A percentile compares a stretch with the other conserved stretches of the same genome.
These are phyloP conservation scores for Fraxinus sp. DNA, from an alignment of 305 asterid species.

Conservation along the genomic window DNA sequence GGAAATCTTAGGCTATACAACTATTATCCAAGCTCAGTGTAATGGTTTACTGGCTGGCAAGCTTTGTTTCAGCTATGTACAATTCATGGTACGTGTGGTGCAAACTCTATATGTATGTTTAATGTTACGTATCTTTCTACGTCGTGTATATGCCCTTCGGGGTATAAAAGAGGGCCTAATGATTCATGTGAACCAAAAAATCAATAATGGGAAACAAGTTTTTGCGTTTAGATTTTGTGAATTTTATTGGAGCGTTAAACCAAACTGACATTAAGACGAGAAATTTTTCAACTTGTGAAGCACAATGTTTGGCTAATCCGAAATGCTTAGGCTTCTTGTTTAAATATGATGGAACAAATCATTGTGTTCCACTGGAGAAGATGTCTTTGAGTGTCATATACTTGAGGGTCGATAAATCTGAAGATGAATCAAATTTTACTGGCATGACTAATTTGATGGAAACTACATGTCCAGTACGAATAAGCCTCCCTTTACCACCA, in stretches of 20 bases:
- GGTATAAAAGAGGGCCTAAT: conserved; percentile 33
- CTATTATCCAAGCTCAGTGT: conserved; percentile 35
- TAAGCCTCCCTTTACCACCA: conserved; percentile 72
- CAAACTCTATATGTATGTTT: conserved; percentile 57
- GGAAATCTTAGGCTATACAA: conserved; percentile 71
- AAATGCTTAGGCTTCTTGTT: conserved; percentile 65
- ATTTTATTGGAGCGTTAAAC: conserved; percentile 36
- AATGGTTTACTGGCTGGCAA: conserved; percentile 65
- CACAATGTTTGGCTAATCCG: conserved; percentile 31
- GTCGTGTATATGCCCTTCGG: conserved; percentile 76
- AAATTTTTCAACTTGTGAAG: conserved; percentile 48
- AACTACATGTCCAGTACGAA: conserved; percentile 60
- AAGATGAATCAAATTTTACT: conserved; percentile 41
- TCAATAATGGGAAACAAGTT: conserved; percentile 39
- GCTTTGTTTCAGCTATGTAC: conserved; percentile 56
- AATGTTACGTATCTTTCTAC: conserved; percentile 44
- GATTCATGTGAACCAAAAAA: conserved; percentile 46
- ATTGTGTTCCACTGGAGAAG: conserved; percentile 55
- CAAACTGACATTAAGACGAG: conserved; percentile 33
- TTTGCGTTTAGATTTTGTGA: conserved; percentile 65
- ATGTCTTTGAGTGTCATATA: conserved; percentile 57
- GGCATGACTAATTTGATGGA: conserved; percentile 66
- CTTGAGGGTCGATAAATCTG: conserved; percentile 56
- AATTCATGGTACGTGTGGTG: conserved; percentile 68
- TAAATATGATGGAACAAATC: conserved; percentile 60